These are phyloP conservation scores for Aspergillus pseudoviridinutans DNA, from an alignment of 2,329 filamentous ascomycete species.

Conservation along the genomic window DNA sequence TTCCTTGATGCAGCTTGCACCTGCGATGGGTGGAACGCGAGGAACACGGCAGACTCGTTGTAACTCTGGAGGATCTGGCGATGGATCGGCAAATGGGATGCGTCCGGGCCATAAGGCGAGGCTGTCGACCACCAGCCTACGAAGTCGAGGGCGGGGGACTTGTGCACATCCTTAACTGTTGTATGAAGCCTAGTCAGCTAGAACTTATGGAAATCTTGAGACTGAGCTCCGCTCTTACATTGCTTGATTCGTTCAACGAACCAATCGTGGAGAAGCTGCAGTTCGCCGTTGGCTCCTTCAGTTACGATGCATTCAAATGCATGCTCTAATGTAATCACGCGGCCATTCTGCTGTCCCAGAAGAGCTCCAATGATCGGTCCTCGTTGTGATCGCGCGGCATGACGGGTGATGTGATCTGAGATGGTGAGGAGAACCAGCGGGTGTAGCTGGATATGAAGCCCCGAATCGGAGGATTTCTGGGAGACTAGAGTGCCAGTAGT, in stretches of 20 bases:
- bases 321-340: constrained; percentile 86
- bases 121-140: constrained; percentile 91
- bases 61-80: constrained; percentile 67
- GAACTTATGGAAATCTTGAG: not conserved
- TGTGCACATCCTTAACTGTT: constrained; percentile 83
- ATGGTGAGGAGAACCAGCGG: constrained; percentile 94
- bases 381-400: constrained; percentile 69
- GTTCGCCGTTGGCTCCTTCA: constrained; percentile 50
- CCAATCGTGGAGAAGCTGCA: constrained; percentile 64
- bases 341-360: constrained; percentile 87
- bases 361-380: constrained; percentile 81
- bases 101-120: constrained; percentile 65
- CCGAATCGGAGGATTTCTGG: constrained; percentile 65
- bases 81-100: constrained; percentile 68
- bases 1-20: constrained; percentile 51
- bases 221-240: constrained; percentile 53
- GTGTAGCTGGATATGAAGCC: constrained; percentile 78
- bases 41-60: constrained; percentile 82
- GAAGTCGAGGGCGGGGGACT: constrained; percentile 73
- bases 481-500: constrained; percentile 59
- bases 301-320: constrained; percentile 76
- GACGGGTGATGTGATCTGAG: constrained; percentile 92
- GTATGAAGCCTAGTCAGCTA: constrained; percentile 7
- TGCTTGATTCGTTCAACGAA: constrained; percentile 77
- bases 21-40: constrained; percentile 75